phyloP scores from a whole-genome alignment of 2,329 filamentous ascomycete species.

The Ophiosphaerella herpotricha region DNA sequence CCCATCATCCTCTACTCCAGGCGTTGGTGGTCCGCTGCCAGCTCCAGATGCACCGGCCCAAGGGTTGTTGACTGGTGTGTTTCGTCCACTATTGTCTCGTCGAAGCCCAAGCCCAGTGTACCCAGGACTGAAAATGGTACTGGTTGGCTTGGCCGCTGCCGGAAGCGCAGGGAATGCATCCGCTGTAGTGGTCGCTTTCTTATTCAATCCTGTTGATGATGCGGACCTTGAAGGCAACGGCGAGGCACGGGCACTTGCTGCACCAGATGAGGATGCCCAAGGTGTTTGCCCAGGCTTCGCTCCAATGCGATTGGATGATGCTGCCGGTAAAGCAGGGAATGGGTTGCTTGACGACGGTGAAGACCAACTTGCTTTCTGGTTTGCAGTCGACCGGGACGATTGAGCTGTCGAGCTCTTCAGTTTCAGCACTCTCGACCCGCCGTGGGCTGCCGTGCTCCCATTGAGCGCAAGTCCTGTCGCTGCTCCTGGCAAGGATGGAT shows the following conservation, averaged over 20 bases:
- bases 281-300: slow-evolving; percentile 44
- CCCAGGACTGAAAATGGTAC: slow-evolving; percentile 57
- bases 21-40: slow-evolving; percentile 27
- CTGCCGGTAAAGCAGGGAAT: slow-evolving; percentile 40
- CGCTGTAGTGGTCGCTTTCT: slow-evolving; percentile 24
- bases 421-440: slow-evolving; percentile 67
- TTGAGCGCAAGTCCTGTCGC: slow-evolving; percentile 51
- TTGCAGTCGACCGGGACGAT: slow-evolving; percentile 65
- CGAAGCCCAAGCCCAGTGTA: slow-evolving; percentile 53
- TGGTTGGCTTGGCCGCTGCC: slow-evolving; percentile 70
- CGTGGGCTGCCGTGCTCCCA: slow-evolving; percentile 52
- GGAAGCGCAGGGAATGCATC: slow-evolving; percentile 86
- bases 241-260: slow-evolving; percentile 41
- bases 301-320: slow-evolving; percentile 34
- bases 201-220: slow-evolving; percentile 34
- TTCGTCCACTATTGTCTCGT: slow-evolving; percentile 49
- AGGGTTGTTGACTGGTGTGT: slow-evolving; percentile 44
- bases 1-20: slow-evolving; percentile 29
- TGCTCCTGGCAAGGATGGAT: slow-evolving; percentile 79
- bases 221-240: slow-evolving; percentile 43
- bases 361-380: slow-evolving; percentile 62
- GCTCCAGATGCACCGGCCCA: slow-evolving; percentile 45
- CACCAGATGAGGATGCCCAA: slow-evolving; percentile 41
- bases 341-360: slow-evolving; percentile 45
- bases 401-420: slow-evolving; percentile 72